A percentile compares a stretch with the other conserved stretches of the same genome.
Evolutionary conservation across 1,284 basidiomycete species (phyloP).

Genomic region (Melampsora occidentalis): DNA sequence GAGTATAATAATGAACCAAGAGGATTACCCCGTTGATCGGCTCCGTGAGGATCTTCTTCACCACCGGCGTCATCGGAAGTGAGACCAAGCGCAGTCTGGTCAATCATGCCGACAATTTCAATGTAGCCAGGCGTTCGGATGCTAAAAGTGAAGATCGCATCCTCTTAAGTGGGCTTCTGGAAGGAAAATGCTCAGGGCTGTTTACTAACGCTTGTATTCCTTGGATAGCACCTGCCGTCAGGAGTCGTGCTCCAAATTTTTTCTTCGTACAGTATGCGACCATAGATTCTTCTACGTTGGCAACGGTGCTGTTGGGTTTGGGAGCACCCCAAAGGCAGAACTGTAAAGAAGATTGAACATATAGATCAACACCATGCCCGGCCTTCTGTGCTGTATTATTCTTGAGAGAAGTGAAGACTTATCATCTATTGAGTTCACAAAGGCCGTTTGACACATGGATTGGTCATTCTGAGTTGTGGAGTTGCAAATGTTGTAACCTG

Average conservation of each 20-base stretch:
- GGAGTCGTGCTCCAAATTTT: conserved; percentile 65
- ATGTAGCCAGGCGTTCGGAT: conserved; percentile 66
- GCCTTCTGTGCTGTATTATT: conserved; percentile 18
- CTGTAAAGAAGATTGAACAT: conserved; percentile 39
- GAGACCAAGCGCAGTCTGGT: conserved; percentile 64
- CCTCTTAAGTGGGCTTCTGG: background rate
- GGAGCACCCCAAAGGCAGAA: conserved; percentile 38
- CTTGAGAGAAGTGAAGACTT: conserved; percentile 37
- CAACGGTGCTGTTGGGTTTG: conserved; percentile 45
- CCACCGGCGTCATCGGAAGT: conserved; percentile 63
- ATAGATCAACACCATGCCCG: background rate
- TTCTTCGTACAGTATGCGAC: conserved; percentile 55
- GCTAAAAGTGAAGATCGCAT: background rate
- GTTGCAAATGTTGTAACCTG: conserved; percentile 69
- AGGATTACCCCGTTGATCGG: conserved; percentile 8
- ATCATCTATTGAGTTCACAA: conserved; percentile 48
- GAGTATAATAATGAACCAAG: conserved; percentile 16
- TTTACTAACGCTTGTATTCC: conserved; percentile 59
- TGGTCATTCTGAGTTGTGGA: conserved; percentile 63
- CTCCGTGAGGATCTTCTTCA: conserved; percentile 45
- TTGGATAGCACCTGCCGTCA: conserved; percentile 63
- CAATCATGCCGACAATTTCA: conserved; percentile 64
- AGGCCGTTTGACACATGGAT: conserved; percentile 64
- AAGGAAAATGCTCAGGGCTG: background rate
- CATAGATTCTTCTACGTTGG: conserved; percentile 47